These are phyloP conservation scores for Podila epicladia DNA, from an alignment of 192 early-diverging fungal species.

Conservation along the genomic window DNA sequence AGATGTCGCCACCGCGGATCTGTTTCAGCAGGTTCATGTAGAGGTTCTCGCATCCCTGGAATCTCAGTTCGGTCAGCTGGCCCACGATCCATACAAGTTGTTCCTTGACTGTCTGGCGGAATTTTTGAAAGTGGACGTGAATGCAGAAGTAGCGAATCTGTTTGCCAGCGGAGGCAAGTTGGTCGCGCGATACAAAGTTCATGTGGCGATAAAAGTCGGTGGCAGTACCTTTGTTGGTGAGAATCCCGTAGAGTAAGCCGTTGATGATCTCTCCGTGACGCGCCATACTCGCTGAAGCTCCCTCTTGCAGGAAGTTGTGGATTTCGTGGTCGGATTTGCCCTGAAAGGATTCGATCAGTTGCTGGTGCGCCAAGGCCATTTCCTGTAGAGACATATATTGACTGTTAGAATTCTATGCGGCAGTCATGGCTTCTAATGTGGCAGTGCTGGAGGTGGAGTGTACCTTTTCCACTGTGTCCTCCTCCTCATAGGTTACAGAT, in stretches of 20 bases:
- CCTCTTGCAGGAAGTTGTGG: conserved; percentile 70
- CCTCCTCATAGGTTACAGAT: conserved; percentile 44
- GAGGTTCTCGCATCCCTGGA: conserved; percentile 61
- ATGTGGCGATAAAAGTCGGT: conserved; percentile 64
- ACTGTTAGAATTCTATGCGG: no score
- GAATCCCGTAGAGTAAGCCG: conserved; percentile 68
- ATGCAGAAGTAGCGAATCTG: conserved; percentile 40
- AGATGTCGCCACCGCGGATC: conserved; percentile 68
- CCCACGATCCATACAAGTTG: conserved; percentile 70
- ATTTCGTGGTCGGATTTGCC: conserved; percentile 65
- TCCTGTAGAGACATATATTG: conserved; percentile 41
- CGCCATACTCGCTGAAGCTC: conserved; percentile 60
- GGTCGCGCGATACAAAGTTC: conserved; percentile 71
- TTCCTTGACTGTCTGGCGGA: conserved; percentile 20
- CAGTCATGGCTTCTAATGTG: not conserved
- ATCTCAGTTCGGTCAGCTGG: conserved; percentile 60
- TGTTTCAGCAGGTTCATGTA: conserved; percentile 66
- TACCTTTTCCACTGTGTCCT: conserved; percentile 53
- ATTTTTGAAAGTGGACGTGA: conserved; percentile 25
- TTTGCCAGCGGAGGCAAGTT: conserved; percentile 21
- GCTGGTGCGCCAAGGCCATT: conserved; percentile 40
- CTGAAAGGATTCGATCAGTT: conserved; percentile 30
- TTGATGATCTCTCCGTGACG: conserved; percentile 60
- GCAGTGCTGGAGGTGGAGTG: not conserved
- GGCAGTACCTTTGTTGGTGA: conserved; percentile 52